A percentile compares a stretch with the other conserved stretches of the same genome.
phyloP scores from a whole-genome alignment of 140 eudicot species.

The Flaveria floridana region DNA sequence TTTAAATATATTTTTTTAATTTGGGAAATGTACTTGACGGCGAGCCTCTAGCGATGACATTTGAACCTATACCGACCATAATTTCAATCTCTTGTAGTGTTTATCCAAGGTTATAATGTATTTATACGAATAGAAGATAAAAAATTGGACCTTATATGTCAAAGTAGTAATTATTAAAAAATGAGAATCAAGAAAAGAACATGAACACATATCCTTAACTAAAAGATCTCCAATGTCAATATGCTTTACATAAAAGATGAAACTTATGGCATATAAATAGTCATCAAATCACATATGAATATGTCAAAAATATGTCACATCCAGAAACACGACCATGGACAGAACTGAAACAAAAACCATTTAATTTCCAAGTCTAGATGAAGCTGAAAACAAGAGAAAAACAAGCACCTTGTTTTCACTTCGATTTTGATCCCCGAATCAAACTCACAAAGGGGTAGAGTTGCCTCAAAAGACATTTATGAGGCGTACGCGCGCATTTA shows the following conservation, averaged over 20 bases:
- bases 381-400: slow-evolving; percentile 6
- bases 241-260: slow-evolving; percentile 2
- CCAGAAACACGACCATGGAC: neutral
- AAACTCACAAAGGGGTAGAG: no score
- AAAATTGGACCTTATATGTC: neutral
- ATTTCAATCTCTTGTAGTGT: no score
- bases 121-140: no score
- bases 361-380: slow-evolving; percentile 5
- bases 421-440: no score
- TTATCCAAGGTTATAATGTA: no score
- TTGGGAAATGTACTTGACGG: no score
- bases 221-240: neutral
- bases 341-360: slow-evolving; percentile 1
- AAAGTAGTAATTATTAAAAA: neutral
- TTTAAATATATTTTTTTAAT: no score
- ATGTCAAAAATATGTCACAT: slow-evolving; percentile 6
- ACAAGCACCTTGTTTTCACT: no score
- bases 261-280: neutral
- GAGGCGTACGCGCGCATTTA: no score
- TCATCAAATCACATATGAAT: slow-evolving; percentile 13
- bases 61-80: no score
- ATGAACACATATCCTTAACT: neutral
- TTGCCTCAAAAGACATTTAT: no score
- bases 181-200: neutral
- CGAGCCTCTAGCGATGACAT: no score